Evolutionary conservation across 495 filamentous ascomycete genomes (phyloP).

Genomic region (Collariella sp.): DNA sequence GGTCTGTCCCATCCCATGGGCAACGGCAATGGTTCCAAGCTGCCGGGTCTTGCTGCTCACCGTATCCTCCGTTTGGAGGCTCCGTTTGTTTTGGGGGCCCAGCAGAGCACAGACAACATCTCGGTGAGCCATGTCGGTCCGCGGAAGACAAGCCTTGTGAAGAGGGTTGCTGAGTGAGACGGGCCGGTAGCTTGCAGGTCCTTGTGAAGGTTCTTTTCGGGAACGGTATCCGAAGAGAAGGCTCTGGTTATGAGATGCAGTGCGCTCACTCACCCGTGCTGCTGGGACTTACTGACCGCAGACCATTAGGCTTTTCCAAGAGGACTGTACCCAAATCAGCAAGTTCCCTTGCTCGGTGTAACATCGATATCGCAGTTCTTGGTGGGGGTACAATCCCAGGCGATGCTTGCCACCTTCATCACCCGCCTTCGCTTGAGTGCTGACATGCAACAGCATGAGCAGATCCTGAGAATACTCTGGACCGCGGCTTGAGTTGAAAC

Average conservation of each 20-base stretch:
- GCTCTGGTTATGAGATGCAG: neutral
- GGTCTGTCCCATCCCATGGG: neutral
- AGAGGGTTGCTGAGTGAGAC: neutral
- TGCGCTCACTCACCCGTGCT: neutral
- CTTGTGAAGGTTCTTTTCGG: too few species aligned
- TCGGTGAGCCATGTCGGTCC: neutral
- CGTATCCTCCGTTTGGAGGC: neutral
- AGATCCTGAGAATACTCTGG: constrained; percentile 10
- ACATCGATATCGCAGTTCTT: too few species aligned
- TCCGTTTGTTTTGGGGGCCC: neutral
- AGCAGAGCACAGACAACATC: neutral
- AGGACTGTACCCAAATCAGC: too few species aligned
- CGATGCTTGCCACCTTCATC: constrained; percentile 13
- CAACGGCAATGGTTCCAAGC: constrained; percentile 13
- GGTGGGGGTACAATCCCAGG: neutral
- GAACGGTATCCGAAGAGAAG: neutral
- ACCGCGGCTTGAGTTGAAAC: neutral
- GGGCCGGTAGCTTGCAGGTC: too few species aligned
- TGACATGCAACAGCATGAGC: neutral
- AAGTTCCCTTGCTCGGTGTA: too few species aligned
- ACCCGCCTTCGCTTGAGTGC: neutral
- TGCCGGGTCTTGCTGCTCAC: constrained; percentile 6
- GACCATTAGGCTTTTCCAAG: neutral
- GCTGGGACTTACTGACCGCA: neutral
- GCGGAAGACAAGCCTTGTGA: neutral